Evolutionary conservation across 257 asterid species (phyloP).

Genomic region (Plantago major): DNA sequence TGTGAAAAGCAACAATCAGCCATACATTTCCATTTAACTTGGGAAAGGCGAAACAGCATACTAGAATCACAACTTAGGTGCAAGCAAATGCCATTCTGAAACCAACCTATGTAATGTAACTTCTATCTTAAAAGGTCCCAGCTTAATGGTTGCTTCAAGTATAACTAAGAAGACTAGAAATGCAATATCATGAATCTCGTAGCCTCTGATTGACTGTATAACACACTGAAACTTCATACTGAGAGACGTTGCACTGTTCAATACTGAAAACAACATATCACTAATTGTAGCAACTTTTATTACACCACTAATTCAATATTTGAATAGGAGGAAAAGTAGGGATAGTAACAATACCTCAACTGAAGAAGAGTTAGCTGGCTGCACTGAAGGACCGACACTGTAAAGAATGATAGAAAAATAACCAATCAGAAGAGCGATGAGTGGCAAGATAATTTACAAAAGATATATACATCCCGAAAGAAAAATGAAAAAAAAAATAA

Average conservation of each 20-base stretch:
- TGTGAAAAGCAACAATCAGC: background rate
- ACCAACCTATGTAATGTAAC: too few species aligned
- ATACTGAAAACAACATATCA: background rate
- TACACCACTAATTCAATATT: too few species aligned
- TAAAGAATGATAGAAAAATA: conserved; percentile 22
- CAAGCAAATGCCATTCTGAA: too few species aligned
- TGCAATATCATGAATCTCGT: too few species aligned
- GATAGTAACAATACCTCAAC: conserved; percentile 53
- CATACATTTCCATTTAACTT: background rate
- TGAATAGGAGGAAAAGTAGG: conserved; percentile 7
- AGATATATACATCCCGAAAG: conserved; percentile 7
- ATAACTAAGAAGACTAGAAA: too few species aligned
- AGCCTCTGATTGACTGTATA: too few species aligned
- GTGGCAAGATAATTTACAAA: background rate
- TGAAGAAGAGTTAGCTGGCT: conserved; percentile 59
- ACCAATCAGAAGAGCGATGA: conserved; percentile 11
- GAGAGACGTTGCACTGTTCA: too few species aligned
- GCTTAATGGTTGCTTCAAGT: too few species aligned
- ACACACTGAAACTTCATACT: too few species aligned
- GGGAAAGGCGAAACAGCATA: background rate
- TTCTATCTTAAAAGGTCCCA: too few species aligned
- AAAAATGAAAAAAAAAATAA: conserved; percentile 4
- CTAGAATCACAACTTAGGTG: too few species aligned
- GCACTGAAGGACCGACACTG: conserved; percentile 60
- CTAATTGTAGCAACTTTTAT: background rate